Evolutionary conservation across 768 basidiomycete species (phyloP).

Genomic region (Serendipita sp.): DNA sequence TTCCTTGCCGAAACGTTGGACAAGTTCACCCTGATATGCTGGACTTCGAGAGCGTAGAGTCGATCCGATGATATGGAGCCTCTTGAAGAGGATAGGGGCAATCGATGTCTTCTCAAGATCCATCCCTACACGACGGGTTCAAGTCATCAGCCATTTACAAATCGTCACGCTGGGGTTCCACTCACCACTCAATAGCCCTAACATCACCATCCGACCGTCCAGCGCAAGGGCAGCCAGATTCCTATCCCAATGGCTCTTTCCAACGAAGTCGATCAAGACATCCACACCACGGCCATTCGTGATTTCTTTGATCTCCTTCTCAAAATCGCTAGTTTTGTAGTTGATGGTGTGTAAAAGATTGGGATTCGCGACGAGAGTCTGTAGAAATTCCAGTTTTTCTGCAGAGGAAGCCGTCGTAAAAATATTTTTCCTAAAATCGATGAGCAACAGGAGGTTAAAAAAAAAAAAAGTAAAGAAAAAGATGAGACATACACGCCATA

Average conservation of each 20-base stretch:
- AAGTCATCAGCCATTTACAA: slow-evolving; percentile 15
- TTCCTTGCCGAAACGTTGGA: slow-evolving; percentile 13
- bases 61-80: slow-evolving; percentile 76
- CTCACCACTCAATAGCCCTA: slow-evolving; percentile 16
- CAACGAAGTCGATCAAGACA: slow-evolving; percentile 22
- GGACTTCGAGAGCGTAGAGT: slow-evolving; percentile 61
- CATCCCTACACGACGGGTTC: slow-evolving; percentile 32
- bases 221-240: slow-evolving; percentile 18
- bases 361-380: slow-evolving; percentile 8
- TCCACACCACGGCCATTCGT: slow-evolving; percentile 19
- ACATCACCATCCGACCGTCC: slow-evolving; percentile 19
- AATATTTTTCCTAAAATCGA: slow-evolving; percentile 43
- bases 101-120: slow-evolving; percentile 41
- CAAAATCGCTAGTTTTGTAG: slow-evolving; percentile 23
- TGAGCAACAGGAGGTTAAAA: too few relatives aligned
- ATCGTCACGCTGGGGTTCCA: slow-evolving; percentile 22
- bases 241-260: slow-evolving; percentile 17
- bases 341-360: slow-evolving; percentile 19
- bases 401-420: slow-evolving; percentile 75
- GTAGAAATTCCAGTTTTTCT: slow-evolving; percentile 28
- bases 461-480: not conserved
- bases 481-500: slow-evolving; percentile 47
- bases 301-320: slow-evolving; percentile 20
- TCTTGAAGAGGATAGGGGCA: slow-evolving; percentile 58
- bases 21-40: slow-evolving; percentile 62